phyloP scores from a whole-genome alignment of 805 yeast genomes.

The Scheffersomyces coipomensis region DNA sequence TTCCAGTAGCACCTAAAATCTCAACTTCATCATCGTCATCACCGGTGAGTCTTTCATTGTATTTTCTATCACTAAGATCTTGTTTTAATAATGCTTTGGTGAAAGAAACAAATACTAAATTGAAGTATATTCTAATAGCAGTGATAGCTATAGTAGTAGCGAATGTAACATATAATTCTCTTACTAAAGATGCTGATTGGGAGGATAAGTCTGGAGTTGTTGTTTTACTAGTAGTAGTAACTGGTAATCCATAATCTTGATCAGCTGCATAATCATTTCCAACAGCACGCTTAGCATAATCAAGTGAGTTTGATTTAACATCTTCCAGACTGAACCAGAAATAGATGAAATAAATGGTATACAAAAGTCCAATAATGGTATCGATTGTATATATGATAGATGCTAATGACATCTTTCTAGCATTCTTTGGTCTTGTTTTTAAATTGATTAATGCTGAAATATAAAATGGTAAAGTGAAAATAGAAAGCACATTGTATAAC shows the following conservation, averaged over 20 bases:
- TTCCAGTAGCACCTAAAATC: constrained; percentile 18
- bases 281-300: constrained; percentile 11
- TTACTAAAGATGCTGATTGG: constrained; percentile 62
- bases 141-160: constrained; percentile 48
- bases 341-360: constrained; percentile 70
- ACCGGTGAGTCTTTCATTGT: constrained; percentile 10
- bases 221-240: constrained; percentile 9
- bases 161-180: constrained; percentile 57
- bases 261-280: constrained; percentile 1
- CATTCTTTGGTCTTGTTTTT: constrained; percentile 46
- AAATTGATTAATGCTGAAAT: constrained; percentile 51
- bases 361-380: constrained; percentile 62
- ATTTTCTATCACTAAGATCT: constrained; percentile 20
- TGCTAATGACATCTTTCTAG: constrained; percentile 61
- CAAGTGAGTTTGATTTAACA: constrained; percentile 15
- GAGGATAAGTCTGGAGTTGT: constrained; percentile 21
- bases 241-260: background rate
- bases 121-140: constrained; percentile 56
- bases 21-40: constrained; percentile 27
- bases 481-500: constrained; percentile 68
- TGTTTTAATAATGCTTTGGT: constrained; percentile 53
- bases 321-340: constrained; percentile 69
- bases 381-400: constrained; percentile 65
- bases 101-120: constrained; percentile 57
- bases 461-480: constrained; percentile 63